Evolutionary conservation across 352 stramenopile species (phyloP), one percentile per base, ranked within the genome.

Genomic region (Pythium vanterpoolii): DNA sequence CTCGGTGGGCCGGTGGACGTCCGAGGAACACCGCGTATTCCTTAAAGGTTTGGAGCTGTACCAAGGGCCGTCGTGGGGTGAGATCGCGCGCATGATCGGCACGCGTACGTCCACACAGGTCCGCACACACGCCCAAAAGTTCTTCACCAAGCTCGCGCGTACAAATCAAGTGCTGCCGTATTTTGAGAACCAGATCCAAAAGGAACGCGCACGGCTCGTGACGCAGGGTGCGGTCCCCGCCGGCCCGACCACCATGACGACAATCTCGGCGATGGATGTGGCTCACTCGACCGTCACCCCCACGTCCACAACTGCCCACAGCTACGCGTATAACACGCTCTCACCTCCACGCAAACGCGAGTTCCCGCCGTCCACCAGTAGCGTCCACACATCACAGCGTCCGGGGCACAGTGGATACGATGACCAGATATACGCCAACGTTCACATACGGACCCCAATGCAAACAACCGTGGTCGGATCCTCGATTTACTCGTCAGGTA

Each of bases 111-210:
- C 86, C 26, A 90, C 87, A 11, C 86, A 95, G 57, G 84, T 93
- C 54, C 84, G 86, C 13, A 93, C 83, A 4, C 86, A 95, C 60
- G 86, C 86, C 19, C 86, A 95, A 59, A 95, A 95, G 70, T 95
- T 93, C 69, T 96, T 96, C 62, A 89, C 81, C 40, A 94, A 93
- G 64, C 67, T 96, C 40, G 83, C 81, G 34, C 73, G 79, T n/a
- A 69, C 77, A 33, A 86, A 87, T 57, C 78, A 88, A 55, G 81
- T 76, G 45, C 72, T 92, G 57, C 79, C 82, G 33, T 79, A 89
- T 63, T 92, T 92, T 53, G 82, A 89, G 54, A 69, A 47, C 54
- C 77, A 92, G 70, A 92, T 92, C 60, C 65, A 86, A 49, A 83
- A 81, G 56, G 82, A 89, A 53, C 79, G 82, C 21, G 55, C 66